Evolutionary conservation across 768 basidiomycete genomes (phyloP).

Genomic region (Mycena pura): DNA sequence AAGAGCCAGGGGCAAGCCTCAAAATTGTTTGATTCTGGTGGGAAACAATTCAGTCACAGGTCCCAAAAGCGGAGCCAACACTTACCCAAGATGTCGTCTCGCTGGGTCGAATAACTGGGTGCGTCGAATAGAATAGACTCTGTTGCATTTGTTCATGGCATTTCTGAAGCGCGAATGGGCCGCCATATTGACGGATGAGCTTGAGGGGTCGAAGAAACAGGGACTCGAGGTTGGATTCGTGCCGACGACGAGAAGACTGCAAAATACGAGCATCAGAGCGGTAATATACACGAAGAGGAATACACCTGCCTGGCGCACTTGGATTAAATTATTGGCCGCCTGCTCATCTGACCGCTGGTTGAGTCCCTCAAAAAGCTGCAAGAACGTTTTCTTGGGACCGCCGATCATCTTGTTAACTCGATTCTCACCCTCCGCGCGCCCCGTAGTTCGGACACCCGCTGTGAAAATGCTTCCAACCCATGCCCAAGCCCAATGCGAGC

Average conservation of each 20-base stretch:
- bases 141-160: conserved; percentile 3
- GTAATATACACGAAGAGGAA: no score
- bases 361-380: conserved; percentile 5
- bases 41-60: no score
- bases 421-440: conserved; percentile 11
- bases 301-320: background rate
- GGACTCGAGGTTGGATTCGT: background rate
- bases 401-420: conserved; percentile 11
- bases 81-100: conserved; percentile 13
- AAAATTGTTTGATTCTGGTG: no score
- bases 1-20: no score
- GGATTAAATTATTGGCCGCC: background rate
- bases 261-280: background rate
- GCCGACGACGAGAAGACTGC: background rate
- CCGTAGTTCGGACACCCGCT: conserved; percentile 13
- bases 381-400: conserved; percentile 10
- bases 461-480: conserved; percentile 14
- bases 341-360: conserved; percentile 9
- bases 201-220: background rate
- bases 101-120: conserved; percentile 1
- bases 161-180: conserved; percentile 2
- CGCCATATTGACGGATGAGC: background rate
- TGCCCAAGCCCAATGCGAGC: conserved; percentile 10
- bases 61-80: background rate
- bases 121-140: background rate